Base-by-base conservation (phyloP, 1,284 basidiomycete species). In the Hemileia vastatrix region DNA sequence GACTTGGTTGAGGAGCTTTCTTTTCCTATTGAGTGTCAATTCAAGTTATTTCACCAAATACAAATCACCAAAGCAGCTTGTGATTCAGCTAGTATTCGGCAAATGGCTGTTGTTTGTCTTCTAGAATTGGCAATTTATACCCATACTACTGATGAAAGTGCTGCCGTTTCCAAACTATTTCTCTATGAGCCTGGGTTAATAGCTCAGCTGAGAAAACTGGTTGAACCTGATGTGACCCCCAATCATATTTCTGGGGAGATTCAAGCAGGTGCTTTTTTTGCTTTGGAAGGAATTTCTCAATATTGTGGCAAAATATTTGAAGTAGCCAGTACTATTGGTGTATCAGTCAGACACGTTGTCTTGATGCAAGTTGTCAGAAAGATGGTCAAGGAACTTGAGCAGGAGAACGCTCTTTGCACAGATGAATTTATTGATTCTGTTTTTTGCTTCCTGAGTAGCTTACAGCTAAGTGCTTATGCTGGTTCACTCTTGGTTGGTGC, bases 321-420 rank as follows among this genome's bases (percentile, higher is more conserved):
- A 72, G 90, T 96, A 31, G 78, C 97, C 48, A 86, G 86, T 9
- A 86, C 92, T 1, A 83, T 97, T 51, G 95, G 94, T 72, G 93
- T 91, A n/a, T 91, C 91, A 55, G 90, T 97, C 65, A 96, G 91
- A 72, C 95, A 98, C 73, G 95, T 95, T 11, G 86, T 91, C 53
- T 77, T 96, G 32, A 89, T 96, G 86, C 84, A 86, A 18, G 79
- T 92, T 50, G 79, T 95, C 65, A 84, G 90, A 63, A 86, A 84
- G 77, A 86, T 88, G 19, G 83, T 90, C 11, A 73, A 80, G 19
- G 87, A 90, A 65, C 83, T 89, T 13, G 62, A 67, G 15, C 58
- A 63, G n/a, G 70, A 72, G 21, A 47, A 63, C 21, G 4, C 8
- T 11, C 50, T 33, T 4, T 52, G 27, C 8, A 6, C 19, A 6